These are phyloP conservation scores for Dendrocalamus latiflorus DNA, from an alignment of 202 grass and related monocot species.

Conservation along the genomic window DNA sequence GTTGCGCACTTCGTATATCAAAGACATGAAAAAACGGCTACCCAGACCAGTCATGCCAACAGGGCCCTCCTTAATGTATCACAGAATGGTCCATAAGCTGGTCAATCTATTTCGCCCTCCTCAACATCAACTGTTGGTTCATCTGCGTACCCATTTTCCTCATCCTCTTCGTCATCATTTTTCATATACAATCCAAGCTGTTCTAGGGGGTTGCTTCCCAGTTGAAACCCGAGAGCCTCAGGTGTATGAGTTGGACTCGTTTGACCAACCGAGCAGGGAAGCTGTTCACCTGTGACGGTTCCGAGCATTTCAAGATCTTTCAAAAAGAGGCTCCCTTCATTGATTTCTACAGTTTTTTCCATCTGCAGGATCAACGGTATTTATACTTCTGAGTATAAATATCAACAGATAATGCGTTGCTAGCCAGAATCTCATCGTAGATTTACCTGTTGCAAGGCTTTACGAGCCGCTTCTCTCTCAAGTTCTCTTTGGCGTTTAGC, in stretches of 20 bases:
- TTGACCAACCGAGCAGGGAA: conserved; percentile 64
- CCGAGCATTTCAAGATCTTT: conserved; percentile 93
- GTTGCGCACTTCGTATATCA: conserved; percentile 18
- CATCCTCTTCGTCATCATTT: conserved; percentile 80
- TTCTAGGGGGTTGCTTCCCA: conserved; percentile 77
- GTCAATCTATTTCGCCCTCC: conserved; percentile 71
- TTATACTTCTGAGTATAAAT: conserved; percentile 20
- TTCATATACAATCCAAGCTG: conserved; percentile 91
- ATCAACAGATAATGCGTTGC: conserved; percentile 4
- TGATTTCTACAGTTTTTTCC: conserved; percentile 95
- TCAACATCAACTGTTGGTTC: conserved; percentile 39
- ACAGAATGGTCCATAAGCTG: conserved; percentile 31
- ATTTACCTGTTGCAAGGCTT: conserved; percentile 87
- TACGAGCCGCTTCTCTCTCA: conserved; percentile 96
- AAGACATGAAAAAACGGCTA: conserved; percentile 40
- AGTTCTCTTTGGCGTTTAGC: conserved; percentile 74
- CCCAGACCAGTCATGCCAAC: conserved; percentile 24
- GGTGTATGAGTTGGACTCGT: conserved; percentile 58
- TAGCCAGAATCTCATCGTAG: neutral
- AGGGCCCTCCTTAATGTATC: conserved; percentile 25
- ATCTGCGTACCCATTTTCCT: conserved; percentile 54
- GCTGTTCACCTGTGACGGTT: conserved; percentile 56
- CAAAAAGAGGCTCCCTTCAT: conserved; percentile 76
- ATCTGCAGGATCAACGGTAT: conserved; percentile 53
- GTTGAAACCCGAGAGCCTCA: conserved; percentile 63